Evolutionary conservation across 2,329 filamentous ascomycete genomes (phyloP), one percentile per base, ranked within the genome.

Genomic region (Aurifilum marmelostoma): DNA sequence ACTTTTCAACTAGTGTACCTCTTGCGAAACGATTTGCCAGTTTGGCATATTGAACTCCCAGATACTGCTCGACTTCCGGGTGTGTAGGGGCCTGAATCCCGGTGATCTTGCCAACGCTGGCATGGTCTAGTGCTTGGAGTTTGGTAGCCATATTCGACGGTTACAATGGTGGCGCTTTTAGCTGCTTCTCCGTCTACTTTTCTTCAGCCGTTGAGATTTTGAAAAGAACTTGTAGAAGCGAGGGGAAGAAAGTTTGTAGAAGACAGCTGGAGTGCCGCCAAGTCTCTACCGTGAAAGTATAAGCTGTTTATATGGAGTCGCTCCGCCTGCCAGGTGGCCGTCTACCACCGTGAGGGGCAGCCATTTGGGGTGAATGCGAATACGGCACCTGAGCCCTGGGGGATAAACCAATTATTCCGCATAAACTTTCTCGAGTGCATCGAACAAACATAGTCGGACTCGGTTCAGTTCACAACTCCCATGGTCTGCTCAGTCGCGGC

Each of bases 31-130:
- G 63, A 59, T 75, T 65, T 7, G 69, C 24, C 8, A 76, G 56
- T 16, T 56, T 72, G 1, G 73, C 75, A 47, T 75, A 75, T 60
- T 73, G 71, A 29, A 75, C 68, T 21, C 75, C 73, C 34, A 74
- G 66, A 50, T 71, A 75, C 43, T 74, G 71, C 12, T 69, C 67
- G 12, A 75, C 73, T n/a, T 65, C 66, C 8, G 69, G 59, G 14
- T 65, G 39, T 12, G 37, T n/a, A 24, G 61, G 6, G 34, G 66
- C 50, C 41, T 47, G 66, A 24, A 68, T 50, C 1, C 69, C 69
- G 21, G 59, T 58, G 41, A 70, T 39, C 16, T 68, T 50, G 2
- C 69, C 69, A 24, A 66, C 29, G 16, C 41, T 52, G 1, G 69
- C 56, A 32, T 70, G 69, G 21, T 68, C 62, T 12, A 70, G 39